Evolutionary conservation across 2,329 filamentous ascomycete genomes (phyloP), one percentile per base, ranked within the genome.

Genomic region (Dactylonectria macrodidyma): DNA sequence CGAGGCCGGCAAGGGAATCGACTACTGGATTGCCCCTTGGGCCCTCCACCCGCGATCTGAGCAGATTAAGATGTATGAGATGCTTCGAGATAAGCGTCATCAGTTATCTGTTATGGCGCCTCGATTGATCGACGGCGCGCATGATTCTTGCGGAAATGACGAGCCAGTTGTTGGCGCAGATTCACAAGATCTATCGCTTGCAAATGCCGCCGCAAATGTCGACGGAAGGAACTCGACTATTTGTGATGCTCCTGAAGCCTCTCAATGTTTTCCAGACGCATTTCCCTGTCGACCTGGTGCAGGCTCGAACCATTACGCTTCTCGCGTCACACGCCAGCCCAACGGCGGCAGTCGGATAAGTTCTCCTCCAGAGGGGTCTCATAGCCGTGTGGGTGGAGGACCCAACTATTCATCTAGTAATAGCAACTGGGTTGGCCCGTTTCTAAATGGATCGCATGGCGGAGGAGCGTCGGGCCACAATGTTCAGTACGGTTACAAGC

Each of bases 1-100:
- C 61, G 81, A 82, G 36, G 72, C 74, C 38, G 77, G 75, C 9
- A 71, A 44, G 41, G 41, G 41, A 44, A n/a, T 44, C 16, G 41
- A 44, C 41, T 44, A 44, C 41, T 44, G 41, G 41, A n/a, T 44
- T n/a, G 41, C 41, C 14, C 41, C 41, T 6, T 44, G 41, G 41
- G 41, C 41, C 2, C 41, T 44, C 41, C 16, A 7, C 14, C 41
- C 41, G 3, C 41, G 41, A 44, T 44, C 41, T n/a, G 41, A 44
- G 5, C 41, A 44, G n/a, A 44, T 44, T n/a, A 5, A n/a, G 41
- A n/a, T n/a, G 41, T 44, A 44, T 14, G 41, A 44, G 14, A 44
- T 8, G 8, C 41, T 44, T 14, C 41, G 41, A 3, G 41, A 44
- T 44, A n/a, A n/a, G n/a, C 41, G 41, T n/a, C 16, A n/a, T 14